Base-by-base conservation (phyloP, 1,284 basidiomycete genomes). In the Tylopilus sp. region DNA sequence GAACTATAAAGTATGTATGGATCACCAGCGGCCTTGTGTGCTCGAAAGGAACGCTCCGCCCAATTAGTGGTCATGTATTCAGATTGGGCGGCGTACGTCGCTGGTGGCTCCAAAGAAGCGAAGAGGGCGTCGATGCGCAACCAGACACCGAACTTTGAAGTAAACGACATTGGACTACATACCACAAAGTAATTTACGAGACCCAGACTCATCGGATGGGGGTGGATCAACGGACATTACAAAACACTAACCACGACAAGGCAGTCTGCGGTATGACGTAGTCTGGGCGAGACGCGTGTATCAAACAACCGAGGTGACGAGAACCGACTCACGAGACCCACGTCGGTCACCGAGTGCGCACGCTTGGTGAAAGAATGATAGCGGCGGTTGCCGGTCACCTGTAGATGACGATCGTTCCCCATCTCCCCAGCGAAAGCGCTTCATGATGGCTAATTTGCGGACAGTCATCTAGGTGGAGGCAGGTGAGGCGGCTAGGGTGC, bases 391-490 rank as follows among this genome's bases (percentile, higher is more conserved):
- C 13, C 25, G n/a, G 45, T 68, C 56, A 68, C 28, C 41, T 49
- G 29, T 55, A 59, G 48, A 55, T 65, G 18, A 71, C 66, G 25
- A 67, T 57, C 23, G 58, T 55, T 28, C 68, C 70, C 57, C 65
- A 59, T 49, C 65, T 63, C 47, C 64, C 66, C 48, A 79, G 52
- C 25, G 64, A 62, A 13, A 65, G 35, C 3, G 70, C 71, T 38
- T 74, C 68, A 35, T 67, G 66, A 51, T 65, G 51, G 33, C 58
- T 56, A 44, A 77, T 67, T 49, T 64, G 55, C 4, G 66, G 61
- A 23, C 64, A 68, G 37, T 69, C 59, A 37, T 69, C 66, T 19
- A 77, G 58, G 41, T 74, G 68, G 26, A 77, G 51, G 45, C 70
- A 74, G 42, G 61, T 56, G 41, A 76, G 70, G 41, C 60, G 60